A percentile compares a stretch with the other conserved stretches of the same genome.
These are phyloP conservation scores for Ganoderma sp. DNA, from an alignment of 1,284 basidiomycete genomes.

Conservation along the genomic window DNA sequence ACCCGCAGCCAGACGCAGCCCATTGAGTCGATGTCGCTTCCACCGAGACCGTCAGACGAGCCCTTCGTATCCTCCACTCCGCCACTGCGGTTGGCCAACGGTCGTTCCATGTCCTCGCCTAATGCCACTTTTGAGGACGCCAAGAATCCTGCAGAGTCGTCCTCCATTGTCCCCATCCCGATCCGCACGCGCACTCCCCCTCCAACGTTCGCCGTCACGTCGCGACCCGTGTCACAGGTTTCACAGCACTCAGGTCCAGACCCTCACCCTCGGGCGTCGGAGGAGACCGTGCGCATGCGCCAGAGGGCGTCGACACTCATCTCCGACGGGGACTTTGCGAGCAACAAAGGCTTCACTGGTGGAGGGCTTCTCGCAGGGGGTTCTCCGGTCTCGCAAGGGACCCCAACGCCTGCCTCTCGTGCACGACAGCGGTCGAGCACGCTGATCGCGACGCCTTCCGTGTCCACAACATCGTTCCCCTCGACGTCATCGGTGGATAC, in stretches of 20 bases:
- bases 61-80: conserved; percentile 25
- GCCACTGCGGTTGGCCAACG: conserved; percentile 31
- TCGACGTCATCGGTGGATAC: conserved; percentile 15
- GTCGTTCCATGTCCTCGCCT: conserved; percentile 37
- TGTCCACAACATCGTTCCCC: conserved; percentile 23
- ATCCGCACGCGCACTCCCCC: conserved; percentile 66
- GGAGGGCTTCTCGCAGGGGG: conserved; percentile 37
- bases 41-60: conserved; percentile 25
- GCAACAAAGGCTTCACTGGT: conserved; percentile 38
- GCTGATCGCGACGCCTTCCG: conserved; percentile 23
- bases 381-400: conserved; percentile 19
- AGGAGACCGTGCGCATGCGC: conserved; percentile 29
- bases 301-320: conserved; percentile 36
- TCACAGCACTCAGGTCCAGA: conserved; percentile 20
- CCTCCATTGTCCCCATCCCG: conserved; percentile 63
- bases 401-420: conserved; percentile 3
- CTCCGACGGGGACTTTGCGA: conserved; percentile 24
- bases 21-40: conserved; percentile 24
- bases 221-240: conserved; percentile 52
- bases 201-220: conserved; percentile 71
- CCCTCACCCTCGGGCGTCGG: conserved; percentile 15
- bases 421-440: conserved; percentile 33
- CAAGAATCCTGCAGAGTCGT: conserved; percentile 26
- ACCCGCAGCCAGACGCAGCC: conserved; percentile 39
- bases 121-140: conserved; percentile 35